Percentiles rank a stretch among this genome's conserved stretches.
These are phyloP conservation scores for Leishmania tarentolae DNA, from an alignment of 208 protist genomes.

Conservation along the genomic window DNA sequence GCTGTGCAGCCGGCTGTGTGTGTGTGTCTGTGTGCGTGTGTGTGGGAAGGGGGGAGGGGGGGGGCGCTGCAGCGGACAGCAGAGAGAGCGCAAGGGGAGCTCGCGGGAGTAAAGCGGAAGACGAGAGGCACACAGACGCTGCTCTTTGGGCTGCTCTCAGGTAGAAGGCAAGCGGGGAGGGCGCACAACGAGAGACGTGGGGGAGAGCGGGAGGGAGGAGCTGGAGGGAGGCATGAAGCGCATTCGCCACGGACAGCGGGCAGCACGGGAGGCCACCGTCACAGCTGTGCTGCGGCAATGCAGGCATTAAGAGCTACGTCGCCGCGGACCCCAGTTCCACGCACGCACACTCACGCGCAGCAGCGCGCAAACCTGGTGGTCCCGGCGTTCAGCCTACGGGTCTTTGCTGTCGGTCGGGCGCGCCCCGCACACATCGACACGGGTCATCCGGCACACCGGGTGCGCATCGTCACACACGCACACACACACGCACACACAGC, in stretches of 20 bases:
- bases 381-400: background rate
- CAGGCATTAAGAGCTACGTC: background rate
- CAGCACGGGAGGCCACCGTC: background rate
- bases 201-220: too few species aligned
- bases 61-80: background rate
- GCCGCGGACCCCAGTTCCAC: too few species aligned
- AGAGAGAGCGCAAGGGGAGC: background rate
- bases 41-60: background rate
- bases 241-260: background rate
- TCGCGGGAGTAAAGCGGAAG: background rate
- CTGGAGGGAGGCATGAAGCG: background rate
- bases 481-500: too few species aligned
- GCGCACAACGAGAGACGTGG: background rate
- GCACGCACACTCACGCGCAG: background rate
- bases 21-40: too few species aligned
- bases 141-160: background rate
- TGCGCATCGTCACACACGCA: background rate
- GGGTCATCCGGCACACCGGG: background rate
- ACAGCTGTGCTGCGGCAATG: background rate
- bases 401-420: background rate
- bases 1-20: too few species aligned
- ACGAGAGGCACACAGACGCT: background rate
- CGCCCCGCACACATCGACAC: background rate
- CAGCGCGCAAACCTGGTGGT: background rate
- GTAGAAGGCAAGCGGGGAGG: background rate